Evolutionary conservation across 768 basidiomycete genomes (phyloP).

Genomic region (Mycena galopus): DNA sequence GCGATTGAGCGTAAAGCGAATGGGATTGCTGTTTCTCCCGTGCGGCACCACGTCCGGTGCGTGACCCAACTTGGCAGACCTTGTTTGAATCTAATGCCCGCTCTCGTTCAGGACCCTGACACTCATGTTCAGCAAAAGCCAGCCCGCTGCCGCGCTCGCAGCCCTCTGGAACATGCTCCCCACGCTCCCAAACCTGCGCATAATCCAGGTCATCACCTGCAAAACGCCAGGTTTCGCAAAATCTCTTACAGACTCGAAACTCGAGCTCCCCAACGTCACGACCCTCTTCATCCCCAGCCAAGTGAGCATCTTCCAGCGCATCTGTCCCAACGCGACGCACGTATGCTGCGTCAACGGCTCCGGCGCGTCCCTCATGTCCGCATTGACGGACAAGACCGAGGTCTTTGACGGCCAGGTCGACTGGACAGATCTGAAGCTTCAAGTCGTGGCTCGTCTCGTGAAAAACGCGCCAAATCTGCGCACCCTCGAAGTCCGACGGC

Average conservation of each 20-base stretch:
- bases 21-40: constrained; percentile 16
- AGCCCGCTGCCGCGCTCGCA: constrained; percentile 15
- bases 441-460: constrained; percentile 13
- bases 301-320: constrained; percentile 8
- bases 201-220: constrained; percentile 28
- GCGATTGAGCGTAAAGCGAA: constrained; percentile 27
- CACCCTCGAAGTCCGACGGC: constrained; percentile 27
- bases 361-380: constrained; percentile 18
- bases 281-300: constrained; percentile 17
- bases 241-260: constrained; percentile 14
- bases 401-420: constrained; percentile 27
- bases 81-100: not conserved
- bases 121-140: constrained; percentile 19
- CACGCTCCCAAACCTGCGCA: constrained; percentile 30
- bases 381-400: constrained; percentile 23
- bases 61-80: not conserved
- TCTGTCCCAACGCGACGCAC: constrained; percentile 33
- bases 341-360: constrained; percentile 23
- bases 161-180: constrained; percentile 29
- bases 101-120: constrained; percentile 22
- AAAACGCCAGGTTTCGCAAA: constrained; percentile 25
- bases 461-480: constrained; percentile 27
- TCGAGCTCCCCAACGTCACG: constrained; percentile 23
- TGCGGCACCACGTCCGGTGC: constrained; percentile 31
- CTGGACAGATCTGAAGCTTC: constrained; percentile 22